Percentiles rank a stretch among this genome's conserved stretches.
phyloP scores from a whole-genome alignment of 2,329 filamentous ascomycete species.

The Talaromyces rugulosus region DNA sequence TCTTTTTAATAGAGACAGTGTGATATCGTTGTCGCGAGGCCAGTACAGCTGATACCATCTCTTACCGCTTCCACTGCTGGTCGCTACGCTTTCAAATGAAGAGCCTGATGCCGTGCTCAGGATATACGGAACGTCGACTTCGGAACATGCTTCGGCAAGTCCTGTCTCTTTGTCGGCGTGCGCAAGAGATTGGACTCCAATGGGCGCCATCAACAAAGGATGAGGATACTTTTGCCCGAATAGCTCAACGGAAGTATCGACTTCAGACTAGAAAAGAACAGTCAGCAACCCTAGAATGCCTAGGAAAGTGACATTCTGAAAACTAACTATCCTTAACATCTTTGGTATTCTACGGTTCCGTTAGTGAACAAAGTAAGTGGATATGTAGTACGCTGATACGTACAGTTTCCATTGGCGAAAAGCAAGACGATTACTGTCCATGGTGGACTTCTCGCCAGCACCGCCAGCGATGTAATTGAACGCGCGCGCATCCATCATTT shows the following conservation, averaged over 20 bases:
- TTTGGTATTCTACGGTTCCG: slow-evolving; percentile 49
- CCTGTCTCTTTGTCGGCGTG: slow-evolving; percentile 10
- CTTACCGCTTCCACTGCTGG: slow-evolving; percentile 6
- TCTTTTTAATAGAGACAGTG: slow-evolving; percentile 8
- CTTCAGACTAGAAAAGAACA: slow-evolving; percentile 16
- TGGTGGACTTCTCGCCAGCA: slow-evolving; percentile 58
- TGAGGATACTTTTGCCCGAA: slow-evolving; percentile 13
- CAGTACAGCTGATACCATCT: slow-evolving; percentile 14
- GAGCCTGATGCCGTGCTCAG: slow-evolving; percentile 10
- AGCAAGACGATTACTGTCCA: slow-evolving; percentile 56
- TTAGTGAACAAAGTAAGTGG: background rate
- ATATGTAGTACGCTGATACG: slow-evolving; percentile 8
- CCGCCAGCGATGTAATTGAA: slow-evolving; percentile 62
- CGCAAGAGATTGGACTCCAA: slow-evolving; percentile 11
- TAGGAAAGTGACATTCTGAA: background rate
- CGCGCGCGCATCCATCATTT: slow-evolving; percentile 43
- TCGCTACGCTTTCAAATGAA: slow-evolving; percentile 11
- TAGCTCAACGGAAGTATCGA: slow-evolving; percentile 11
- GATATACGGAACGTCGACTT: slow-evolving; percentile 10
- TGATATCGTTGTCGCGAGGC: slow-evolving; percentile 11
- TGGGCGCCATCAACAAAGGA: slow-evolving; percentile 12
- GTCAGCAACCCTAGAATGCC: background rate
- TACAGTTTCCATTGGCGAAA: slow-evolving; percentile 51
- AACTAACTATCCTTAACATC: slow-evolving; percentile 39
- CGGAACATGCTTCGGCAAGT: slow-evolving; percentile 6